These are phyloP conservation scores for Cytidiella melzeri DNA, from an alignment of 768 basidiomycete species.

Conservation along the genomic window DNA sequence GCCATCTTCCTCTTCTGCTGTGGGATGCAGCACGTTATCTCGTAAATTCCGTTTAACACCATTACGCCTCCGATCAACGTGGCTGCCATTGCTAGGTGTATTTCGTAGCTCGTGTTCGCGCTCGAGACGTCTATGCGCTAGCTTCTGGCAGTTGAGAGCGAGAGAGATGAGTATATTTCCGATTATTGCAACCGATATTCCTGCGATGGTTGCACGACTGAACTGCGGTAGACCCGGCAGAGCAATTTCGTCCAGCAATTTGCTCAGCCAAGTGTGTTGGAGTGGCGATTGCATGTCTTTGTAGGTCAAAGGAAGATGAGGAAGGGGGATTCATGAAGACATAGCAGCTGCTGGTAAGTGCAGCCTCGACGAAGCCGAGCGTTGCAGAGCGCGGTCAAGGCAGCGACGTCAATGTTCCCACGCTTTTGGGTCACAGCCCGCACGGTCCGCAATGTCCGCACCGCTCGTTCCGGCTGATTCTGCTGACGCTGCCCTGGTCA, in stretches of 20 bases:
- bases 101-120: conserved; percentile 31
- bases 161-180: conserved; percentile 88
- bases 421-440: too few species aligned
- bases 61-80: neutral
- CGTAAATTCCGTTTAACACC: neutral
- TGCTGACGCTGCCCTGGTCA: too few species aligned
- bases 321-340: neutral
- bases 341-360: neutral
- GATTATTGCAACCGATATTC: conserved; percentile 75
- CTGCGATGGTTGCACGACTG: conserved; percentile 54
- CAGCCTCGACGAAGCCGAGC: neutral
- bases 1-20: conserved; percentile 5
- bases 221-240: conserved; percentile 46
- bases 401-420: too few species aligned
- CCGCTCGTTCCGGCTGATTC: too few species aligned
- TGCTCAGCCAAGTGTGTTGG: conserved; percentile 10
- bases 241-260: neutral
- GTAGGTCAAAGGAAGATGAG: neutral
- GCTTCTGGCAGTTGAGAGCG: conserved; percentile 89
- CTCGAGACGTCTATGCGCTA: conserved; percentile 74
- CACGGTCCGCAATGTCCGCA: too few species aligned
- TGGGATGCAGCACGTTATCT: neutral
- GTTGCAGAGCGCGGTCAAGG: too few species aligned
- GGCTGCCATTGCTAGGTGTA: conserved; percentile 1
- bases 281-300: neutral